Evolutionary conservation across 2,329 filamentous ascomycete species (phyloP), one percentile per base, ranked within the genome.

Genomic region (Cadophora luteo-olivacea): DNA sequence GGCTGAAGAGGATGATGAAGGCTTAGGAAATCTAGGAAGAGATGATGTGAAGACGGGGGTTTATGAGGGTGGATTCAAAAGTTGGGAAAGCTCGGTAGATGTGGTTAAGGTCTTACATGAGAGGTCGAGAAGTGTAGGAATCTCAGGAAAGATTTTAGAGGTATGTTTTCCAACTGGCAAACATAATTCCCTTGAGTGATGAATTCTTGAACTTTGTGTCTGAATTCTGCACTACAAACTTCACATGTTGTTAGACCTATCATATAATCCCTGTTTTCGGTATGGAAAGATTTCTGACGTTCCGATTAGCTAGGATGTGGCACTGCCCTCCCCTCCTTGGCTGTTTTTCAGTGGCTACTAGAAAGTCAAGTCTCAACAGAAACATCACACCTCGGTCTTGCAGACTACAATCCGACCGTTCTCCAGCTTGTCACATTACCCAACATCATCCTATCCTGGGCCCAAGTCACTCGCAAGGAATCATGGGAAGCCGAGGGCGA

Each of bases 21-120:
- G 80, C 29, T 77, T 85, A 32, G 85, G 86, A 8, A 80, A 81
- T 1, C 82, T 93, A 45, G 89, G 88, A 49, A 84, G 86, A 70
- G 89, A 92, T 71, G 92, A 96, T 79, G 89, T 96, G 72, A 91
- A 89, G 78, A 92, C 91, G 66, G 92, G 92, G 63, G 87, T 95
- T 69, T 96, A 96, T 80, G 92, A 96, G 80, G 92, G 92, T 67
- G 92, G 92, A 29, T 94, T 95, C 82, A 96, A 96, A 82, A 94
- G 91, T 75, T 96, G 92, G 92, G 92, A 96, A 81, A 94, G 92
- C 80, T 93, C 91, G 69, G 84, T 94, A 64, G 92, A 96, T 77
- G 83, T 96, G 22, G 91, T 92, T 62, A 92, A 89, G 76, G 87
- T 91, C 24, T 54, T 76, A 49, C 60, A 69, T 49, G 63, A 62